A percentile compares a stretch with the other conserved stretches of the same genome.
These are phyloP conservation scores for Euphorbia lathyris DNA, from an alignment of 345 rosid species.

Conservation along the genomic window DNA sequence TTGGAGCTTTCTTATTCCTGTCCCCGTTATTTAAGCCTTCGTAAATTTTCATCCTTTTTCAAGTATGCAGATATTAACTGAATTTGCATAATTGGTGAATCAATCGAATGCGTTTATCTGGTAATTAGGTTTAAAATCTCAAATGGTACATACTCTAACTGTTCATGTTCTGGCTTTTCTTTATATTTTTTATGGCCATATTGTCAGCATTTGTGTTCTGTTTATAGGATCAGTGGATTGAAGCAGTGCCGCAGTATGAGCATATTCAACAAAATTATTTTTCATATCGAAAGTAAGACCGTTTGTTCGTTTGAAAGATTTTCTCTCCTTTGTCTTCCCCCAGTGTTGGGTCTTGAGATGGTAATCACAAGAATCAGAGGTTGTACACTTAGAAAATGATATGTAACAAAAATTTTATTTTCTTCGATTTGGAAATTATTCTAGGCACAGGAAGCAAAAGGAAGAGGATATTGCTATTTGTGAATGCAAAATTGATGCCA, in stretches of 20 bases:
- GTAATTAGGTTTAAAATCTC: not conserved
- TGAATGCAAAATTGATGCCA: slow-evolving; percentile 64
- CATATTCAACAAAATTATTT: slow-evolving; percentile 74
- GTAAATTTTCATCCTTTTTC: not conserved
- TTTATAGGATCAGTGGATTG: slow-evolving; percentile 49
- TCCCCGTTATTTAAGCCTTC: too few species aligned
- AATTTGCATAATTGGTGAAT: slow-evolving; percentile 1
- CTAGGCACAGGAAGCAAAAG: slow-evolving; percentile 85
- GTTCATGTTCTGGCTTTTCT: not conserved
- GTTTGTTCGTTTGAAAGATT: too few species aligned
- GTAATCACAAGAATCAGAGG: not conserved
- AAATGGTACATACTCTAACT: not conserved
- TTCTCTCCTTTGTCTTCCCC: not conserved
- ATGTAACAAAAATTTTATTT: not conserved
- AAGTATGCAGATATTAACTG: not conserved
- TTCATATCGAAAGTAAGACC: slow-evolving; percentile 56
- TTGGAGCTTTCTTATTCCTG: too few species aligned
- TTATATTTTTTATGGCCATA: not conserved
- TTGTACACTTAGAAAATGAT: not conserved
- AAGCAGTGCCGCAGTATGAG: slow-evolving; percentile 48
- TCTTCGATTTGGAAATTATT: slow-evolving; percentile 11
- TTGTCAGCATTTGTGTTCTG: not conserved
- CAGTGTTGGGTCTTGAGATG: not conserved
- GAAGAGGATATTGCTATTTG: slow-evolving; percentile 93
- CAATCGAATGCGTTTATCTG: not conserved